Evolutionary conservation across 2,329 filamentous ascomycete genomes (phyloP).

Genomic region (Zymoseptoria ardabiliae): DNA sequence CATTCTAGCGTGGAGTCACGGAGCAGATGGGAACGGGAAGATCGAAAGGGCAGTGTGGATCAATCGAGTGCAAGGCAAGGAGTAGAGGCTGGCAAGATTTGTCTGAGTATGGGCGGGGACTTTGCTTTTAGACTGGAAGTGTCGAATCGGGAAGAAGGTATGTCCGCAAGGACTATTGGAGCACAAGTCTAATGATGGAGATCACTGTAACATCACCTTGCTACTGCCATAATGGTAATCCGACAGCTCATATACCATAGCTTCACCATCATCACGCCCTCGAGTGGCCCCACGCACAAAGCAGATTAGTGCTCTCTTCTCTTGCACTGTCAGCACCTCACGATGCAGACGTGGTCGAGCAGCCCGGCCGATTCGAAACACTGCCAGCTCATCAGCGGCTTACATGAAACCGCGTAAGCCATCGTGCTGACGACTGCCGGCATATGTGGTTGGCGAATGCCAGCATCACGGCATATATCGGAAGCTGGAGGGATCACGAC

Average conservation of each 20-base stretch:
- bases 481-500: neutral
- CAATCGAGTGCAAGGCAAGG: slow-evolving; percentile 3
- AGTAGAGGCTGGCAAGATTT: slow-evolving; percentile 4
- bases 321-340: neutral
- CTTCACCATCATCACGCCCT: neutral
- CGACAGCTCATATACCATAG: neutral
- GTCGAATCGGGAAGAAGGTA: neutral
- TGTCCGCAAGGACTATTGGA: slow-evolving; percentile 19
- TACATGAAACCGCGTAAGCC: neutral
- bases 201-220: neutral
- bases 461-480: neutral
- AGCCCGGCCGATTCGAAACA: neutral
- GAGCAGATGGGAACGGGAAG: slow-evolving; percentile 3
- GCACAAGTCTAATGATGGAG: neutral
- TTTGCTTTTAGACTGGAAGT: neutral
- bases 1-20: slow-evolving; percentile 25
- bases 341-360: neutral
- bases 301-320: neutral
- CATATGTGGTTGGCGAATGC: neutral
- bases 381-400: neutral
- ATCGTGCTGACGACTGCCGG: neutral
- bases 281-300: neutral
- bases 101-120: neutral
- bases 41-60: no score
- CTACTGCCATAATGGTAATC: neutral